Evolutionary conservation across 345 rosid genomes (phyloP), one percentile per base, ranked within the genome.

Genomic region (Eucalyptus coolabah): DNA sequence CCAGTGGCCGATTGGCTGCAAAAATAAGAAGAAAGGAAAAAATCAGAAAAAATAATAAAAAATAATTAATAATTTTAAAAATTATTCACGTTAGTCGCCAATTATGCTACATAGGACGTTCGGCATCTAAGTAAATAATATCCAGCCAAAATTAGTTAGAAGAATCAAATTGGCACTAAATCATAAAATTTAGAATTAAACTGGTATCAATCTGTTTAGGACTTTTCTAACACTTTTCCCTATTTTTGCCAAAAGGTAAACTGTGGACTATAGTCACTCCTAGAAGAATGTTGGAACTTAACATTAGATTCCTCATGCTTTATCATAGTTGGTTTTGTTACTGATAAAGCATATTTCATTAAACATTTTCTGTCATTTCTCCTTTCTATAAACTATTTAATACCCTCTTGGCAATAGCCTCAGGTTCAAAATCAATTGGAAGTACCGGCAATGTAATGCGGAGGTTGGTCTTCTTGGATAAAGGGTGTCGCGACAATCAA

Each of bases 341-440:
- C 44, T 69, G 44, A 69, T 34, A 37, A 9, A 69, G 81, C 13
- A 37, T 34, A 69, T 18, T 34, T 34, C 37, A 19, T 69, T 9
- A 26, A 26, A 5, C n/a, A 26, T 26, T 59, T 59, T 54, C 60
- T 63, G 81, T 34, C 81, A 69, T 17, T 34, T 69, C 11, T 69
- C 26, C 44, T 69, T 34, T 34, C 81, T 69, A 34, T 18, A 69
- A 50, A 37, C 63, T 86, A n/a, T 54, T 17, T 50, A 30, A 86
- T 17, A n/a, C 24, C 32, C 12, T 23, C 19, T 37, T 86, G 37
- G 53, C 24, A 26, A 49, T 86, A 50, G 28, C 9, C 28, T 50
- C 16, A 86, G 87, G 87, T 86, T 49, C 13, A 32, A n/a, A 86
- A 86, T 86, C 87, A 24, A 86, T 30, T 86, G 87, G 87, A 86